A percentile compares a stretch with the other conserved stretches of the same genome.
These are phyloP conservation scores for Antrodiella citrinella DNA, from an alignment of 768 basidiomycete genomes.

Conservation along the genomic window DNA sequence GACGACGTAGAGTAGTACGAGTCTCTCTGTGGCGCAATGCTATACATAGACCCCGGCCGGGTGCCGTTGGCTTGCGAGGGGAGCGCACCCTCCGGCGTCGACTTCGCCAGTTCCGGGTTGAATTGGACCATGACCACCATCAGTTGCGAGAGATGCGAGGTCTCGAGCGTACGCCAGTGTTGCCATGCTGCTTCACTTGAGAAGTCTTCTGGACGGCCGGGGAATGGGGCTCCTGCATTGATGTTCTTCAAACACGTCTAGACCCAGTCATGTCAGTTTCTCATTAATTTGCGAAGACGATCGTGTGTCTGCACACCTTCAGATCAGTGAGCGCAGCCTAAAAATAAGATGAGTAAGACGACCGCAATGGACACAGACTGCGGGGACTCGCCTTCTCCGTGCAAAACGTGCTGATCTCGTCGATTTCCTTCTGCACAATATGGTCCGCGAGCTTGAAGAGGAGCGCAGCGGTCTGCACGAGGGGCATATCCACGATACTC, in stretches of 20 bases:
- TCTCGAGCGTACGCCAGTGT: slow-evolving; percentile 77
- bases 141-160: slow-evolving; percentile 76
- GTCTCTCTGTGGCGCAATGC: slow-evolving; percentile 19
- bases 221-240: slow-evolving; percentile 74
- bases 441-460: slow-evolving; percentile 70
- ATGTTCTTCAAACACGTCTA: slow-evolving; percentile 91
- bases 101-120: slow-evolving; percentile 83
- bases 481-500: slow-evolving; percentile 66
- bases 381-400: slow-evolving; percentile 59
- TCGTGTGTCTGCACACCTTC: slow-evolving; percentile 52
- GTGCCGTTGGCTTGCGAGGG: slow-evolving; percentile 20
- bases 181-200: slow-evolving; percentile 75
- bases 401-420: slow-evolving; percentile 52
- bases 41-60: slow-evolving; percentile 55
- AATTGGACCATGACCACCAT: slow-evolving; percentile 81
- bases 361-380: not conserved
- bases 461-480: slow-evolving; percentile 59
- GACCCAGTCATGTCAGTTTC: no score
- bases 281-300: slow-evolving; percentile 11
- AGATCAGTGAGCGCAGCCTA: slow-evolving; percentile 82
- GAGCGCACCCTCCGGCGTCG: slow-evolving; percentile 50
- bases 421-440: slow-evolving; percentile 67
- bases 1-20: slow-evolving; percentile 15
- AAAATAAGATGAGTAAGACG: slow-evolving; percentile 6
- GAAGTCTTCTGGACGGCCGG: slow-evolving; percentile 84